Conservation (phyloP, 495 filamentous ascomycete species). For the Penicillium waksmanii region DNA sequence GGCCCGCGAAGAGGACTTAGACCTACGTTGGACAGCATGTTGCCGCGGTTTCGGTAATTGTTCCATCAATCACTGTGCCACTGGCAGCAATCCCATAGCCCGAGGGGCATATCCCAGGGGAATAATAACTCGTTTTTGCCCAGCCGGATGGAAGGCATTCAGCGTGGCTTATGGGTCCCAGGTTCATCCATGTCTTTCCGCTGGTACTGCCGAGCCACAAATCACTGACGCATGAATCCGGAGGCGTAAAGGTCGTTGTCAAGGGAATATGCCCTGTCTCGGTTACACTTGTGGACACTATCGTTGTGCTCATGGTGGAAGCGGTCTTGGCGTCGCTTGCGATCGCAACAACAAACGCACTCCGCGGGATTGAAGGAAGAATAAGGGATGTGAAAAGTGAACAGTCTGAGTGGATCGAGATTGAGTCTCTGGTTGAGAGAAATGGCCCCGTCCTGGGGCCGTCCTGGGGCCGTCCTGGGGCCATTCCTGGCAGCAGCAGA, state of each 20-base stretch:
- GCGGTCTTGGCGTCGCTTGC: background rate
- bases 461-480: too few relatives aligned
- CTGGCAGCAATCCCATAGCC: background rate
- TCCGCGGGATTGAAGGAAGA: too few relatives aligned
- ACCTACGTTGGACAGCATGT: conserved; percentile 9
- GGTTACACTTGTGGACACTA: background rate
- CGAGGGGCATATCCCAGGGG: conserved; percentile 15
- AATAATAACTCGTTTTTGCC: conserved; percentile 7
- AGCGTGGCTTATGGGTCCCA: conserved; percentile 6
- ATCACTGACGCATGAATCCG: conserved; percentile 13
- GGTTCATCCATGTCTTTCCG: conserved; percentile 12
- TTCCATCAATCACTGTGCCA: background rate
- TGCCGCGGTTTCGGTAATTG: background rate
- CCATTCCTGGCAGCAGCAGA: too few relatives aligned
- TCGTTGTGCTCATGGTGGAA: background rate
- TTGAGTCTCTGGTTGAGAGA: too few relatives aligned
- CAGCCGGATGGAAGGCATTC: conserved; percentile 18
- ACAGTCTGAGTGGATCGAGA: too few relatives aligned
- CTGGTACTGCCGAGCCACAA: conserved; percentile 10
- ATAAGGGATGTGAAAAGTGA: too few relatives aligned
- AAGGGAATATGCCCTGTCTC: background rate
- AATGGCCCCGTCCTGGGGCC: too few relatives aligned
- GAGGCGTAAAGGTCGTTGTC: conserved; percentile 14
- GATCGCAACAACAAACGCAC: background rate
- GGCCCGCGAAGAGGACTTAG: background rate